These are phyloP conservation scores for Quambalaria eucalypti DNA, from an alignment of 1,284 basidiomycete species.

Conservation along the genomic window DNA sequence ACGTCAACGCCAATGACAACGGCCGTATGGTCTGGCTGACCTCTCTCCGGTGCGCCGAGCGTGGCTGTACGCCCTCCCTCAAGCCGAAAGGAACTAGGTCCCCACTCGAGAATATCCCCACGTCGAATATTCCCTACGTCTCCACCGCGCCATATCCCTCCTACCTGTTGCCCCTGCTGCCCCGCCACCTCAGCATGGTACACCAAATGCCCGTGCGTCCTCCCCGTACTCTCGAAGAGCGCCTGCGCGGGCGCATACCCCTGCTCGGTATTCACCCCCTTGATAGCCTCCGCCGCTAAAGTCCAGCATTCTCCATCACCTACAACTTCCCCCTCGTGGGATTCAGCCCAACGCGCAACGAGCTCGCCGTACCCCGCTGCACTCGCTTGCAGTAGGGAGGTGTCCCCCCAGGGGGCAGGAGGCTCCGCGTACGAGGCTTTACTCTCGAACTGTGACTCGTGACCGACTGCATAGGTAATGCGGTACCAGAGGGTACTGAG, in stretches of 20 bases:
- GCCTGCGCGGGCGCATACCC: neutral
- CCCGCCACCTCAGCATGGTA: conserved; percentile 3
- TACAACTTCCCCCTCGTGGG: neutral
- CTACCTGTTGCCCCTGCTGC: too few relatives aligned
- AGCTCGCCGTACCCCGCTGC: conserved; percentile 2
- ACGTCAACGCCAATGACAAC: conserved; percentile 1
- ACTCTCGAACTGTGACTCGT: too few relatives aligned
- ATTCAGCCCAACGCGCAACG: conserved; percentile 3
- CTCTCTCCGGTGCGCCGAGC: neutral
- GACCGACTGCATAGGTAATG: neutral
- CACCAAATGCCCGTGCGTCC: conserved; percentile 5
- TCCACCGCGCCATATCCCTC: conserved; percentile 7
- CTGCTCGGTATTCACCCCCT: neutral
- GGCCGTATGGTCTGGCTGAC: conserved; percentile 5
- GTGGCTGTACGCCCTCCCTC: neutral
- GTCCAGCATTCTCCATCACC: conserved; percentile 11
- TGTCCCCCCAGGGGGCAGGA: neutral
- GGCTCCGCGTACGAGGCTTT: neutral
- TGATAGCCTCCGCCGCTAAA: conserved; percentile 5
- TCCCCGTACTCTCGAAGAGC: neutral
- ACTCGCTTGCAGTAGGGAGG: neutral
- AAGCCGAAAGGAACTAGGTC: neutral
- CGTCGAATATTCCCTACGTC: conserved; percentile 3
- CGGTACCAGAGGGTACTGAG: neutral
- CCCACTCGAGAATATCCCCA: conserved; percentile 7